Evolutionary conservation across 345 rosid genomes (phyloP).

Genomic region (Melaleuca quinquenervia): DNA sequence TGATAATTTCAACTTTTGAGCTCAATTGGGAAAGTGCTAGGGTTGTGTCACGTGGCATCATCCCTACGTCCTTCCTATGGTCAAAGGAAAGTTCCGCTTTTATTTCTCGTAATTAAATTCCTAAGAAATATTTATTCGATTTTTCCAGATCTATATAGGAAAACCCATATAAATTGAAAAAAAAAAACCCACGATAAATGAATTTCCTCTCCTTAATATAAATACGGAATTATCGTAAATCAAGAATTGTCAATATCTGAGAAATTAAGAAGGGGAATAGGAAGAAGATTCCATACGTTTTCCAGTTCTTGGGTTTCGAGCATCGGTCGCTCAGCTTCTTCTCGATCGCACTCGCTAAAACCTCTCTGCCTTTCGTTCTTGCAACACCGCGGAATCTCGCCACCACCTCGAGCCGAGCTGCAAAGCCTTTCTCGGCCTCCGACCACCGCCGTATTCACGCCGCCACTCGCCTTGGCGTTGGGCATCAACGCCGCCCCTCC

Average conservation of each 20-base stretch:
- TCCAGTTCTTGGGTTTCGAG: neutral
- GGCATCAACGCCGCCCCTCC: neutral
- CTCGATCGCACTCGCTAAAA: neutral
- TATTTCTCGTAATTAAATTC: neutral
- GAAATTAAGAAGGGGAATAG: neutral
- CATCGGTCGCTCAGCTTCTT: neutral
- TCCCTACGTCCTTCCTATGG: neutral
- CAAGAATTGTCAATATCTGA: neutral
- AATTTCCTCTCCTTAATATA: neutral
- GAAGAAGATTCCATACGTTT: neutral
- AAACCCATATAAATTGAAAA: too few species aligned
- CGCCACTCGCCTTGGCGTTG: neutral
- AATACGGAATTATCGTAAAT: neutral
- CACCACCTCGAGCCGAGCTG: neutral
- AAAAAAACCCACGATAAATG: neutral
- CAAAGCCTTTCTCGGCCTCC: neutral
- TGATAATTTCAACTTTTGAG: too few species aligned
- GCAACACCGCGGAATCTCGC: too few species aligned
- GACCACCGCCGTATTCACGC: neutral
- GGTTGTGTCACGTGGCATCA: too few species aligned
- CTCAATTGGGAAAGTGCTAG: too few species aligned
- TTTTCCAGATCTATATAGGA: rapidly evolving
- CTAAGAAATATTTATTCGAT: neutral
- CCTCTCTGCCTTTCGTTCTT: too few species aligned
- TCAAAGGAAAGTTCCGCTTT: neutral